Percentiles rank a stretch among this genome's conserved stretches.
These are phyloP conservation scores for Crithidia brevicula DNA, from an alignment of 208 protist genomes.

Conservation along the genomic window DNA sequence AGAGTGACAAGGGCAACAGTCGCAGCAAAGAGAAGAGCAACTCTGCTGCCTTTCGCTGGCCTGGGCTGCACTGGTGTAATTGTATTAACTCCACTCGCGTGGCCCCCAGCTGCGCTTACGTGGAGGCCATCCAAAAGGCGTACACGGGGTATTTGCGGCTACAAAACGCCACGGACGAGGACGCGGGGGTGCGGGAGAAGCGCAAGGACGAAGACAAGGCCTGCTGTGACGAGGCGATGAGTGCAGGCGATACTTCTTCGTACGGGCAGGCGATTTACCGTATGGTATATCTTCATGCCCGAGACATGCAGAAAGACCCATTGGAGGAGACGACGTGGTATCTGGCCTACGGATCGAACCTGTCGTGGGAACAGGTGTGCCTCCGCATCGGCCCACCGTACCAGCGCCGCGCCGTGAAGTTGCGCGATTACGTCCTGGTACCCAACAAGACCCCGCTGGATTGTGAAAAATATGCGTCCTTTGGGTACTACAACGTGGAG, in stretches of 20 bases:
- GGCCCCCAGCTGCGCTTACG: conserved; percentile 33
- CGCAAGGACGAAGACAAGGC: too few species aligned
- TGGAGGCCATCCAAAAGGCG: conserved; percentile 14
- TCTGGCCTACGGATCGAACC: conserved; percentile 57
- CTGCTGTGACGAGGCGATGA: too few species aligned
- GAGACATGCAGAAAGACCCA: conserved; percentile 24
- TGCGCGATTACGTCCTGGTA: conserved; percentile 45
- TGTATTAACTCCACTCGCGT: conserved; percentile 35
- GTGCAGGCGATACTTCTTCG: too few species aligned
- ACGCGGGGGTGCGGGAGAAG: conserved; percentile 1
- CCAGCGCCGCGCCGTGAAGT: conserved; percentile 47
- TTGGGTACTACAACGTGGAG: conserved; percentile 66
- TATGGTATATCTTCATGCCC: conserved; percentile 15
- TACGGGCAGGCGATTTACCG: conserved; percentile 20
- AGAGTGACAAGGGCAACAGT: not conserved
- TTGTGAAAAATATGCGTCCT: conserved; percentile 19
- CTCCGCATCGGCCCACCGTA: conserved; percentile 57
- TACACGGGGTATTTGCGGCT: conserved; percentile 17
- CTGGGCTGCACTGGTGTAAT: conserved; percentile 56
- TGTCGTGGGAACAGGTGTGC: conserved; percentile 68
- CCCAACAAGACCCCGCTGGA: conserved; percentile 36
- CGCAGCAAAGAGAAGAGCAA: not conserved
- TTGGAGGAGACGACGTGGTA: conserved; percentile 47
- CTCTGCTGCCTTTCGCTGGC: conserved; percentile 30
- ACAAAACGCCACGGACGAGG: conserved; percentile 6